Conservation (phyloP, 179 eudicot genomes). For the Beta lomatogona region DNA sequence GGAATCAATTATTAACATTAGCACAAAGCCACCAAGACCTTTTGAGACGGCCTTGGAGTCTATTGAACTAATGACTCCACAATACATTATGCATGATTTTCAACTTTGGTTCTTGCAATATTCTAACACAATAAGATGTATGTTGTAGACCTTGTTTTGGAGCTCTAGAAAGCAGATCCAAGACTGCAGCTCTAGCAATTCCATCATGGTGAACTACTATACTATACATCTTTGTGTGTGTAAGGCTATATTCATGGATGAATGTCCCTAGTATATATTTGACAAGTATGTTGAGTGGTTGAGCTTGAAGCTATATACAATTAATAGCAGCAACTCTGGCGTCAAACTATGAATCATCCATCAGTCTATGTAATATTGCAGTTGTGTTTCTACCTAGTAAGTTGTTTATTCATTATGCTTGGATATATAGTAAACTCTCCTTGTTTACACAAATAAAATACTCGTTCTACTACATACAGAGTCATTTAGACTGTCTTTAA, state of each 20-base stretch:
- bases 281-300: constrained; percentile 8
- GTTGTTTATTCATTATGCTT: constrained; percentile 13
- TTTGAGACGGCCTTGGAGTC: background rate
- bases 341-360: constrained; percentile 9
- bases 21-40: too few species aligned
- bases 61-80: constrained; percentile 2
- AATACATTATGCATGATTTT: background rate
- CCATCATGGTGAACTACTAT: constrained; percentile 16
- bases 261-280: background rate
- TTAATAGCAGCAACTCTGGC: constrained; percentile 24
- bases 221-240: constrained; percentile 10
- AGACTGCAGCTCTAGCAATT: constrained; percentile 23
- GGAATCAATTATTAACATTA: too few species aligned
- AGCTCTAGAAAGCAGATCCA: constrained; percentile 49
- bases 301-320: constrained; percentile 19
- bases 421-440: background rate
- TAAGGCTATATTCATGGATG: constrained; percentile 9
- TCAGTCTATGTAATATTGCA: constrained; percentile 20
- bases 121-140: constrained; percentile 23
- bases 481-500: background rate
- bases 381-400: background rate
- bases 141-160: constrained; percentile 63
- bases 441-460: background rate
- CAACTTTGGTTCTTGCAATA: background rate
- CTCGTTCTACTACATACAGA: background rate